Base-by-base conservation (phyloP, 163 green algal species). In the Scenedesmus sp. region DNA sequence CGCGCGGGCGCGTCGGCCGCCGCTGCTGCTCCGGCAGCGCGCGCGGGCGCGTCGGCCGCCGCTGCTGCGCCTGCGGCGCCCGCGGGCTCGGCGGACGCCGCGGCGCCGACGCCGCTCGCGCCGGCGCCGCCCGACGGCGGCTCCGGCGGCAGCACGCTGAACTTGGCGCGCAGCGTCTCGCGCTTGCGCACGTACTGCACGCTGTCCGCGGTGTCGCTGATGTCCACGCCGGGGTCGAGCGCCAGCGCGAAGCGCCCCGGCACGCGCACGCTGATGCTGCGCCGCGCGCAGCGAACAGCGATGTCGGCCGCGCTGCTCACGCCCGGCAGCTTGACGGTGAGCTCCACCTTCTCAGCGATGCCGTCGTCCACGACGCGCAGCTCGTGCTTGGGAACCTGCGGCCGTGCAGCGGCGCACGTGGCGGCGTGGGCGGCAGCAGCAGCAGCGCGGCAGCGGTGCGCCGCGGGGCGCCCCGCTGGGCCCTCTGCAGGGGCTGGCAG, bases 241-340 rank as follows among this genome's bases (percentile, higher is more conserved):
- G 33, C 45, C 64, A 74, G 45, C 13, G 33, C 26, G 47, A 62
- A 74, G 6, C 45, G 64, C 22, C 64, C 64, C 22, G 64, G 64
- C 24, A 74, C 64, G 18, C 17, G 28, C 1, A 74, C 15, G 0
- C 28, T 26, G 26, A 74, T 74, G 45, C 64, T 74, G 64, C 64
- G 34, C 17, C 15, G n/a, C n/a, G n/a, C n/a, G n/a, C n/a, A n/a
- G n/a, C n/a, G n/a, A n/a, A n/a, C n/a, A n/a, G n/a, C n/a, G n/a
- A n/a, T n/a, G n/a, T n/a, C n/a, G n/a, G n/a, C n/a, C n/a, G n/a
- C n/a, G n/a, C n/a, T n/a, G n/a, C n/a, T 26, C 48, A 6, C 28
- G 65, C 69, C 53, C 65, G 69, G 69, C 69, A 77, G 31, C 20
- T 77, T 54, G 22, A 77, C 69, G 18, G 33, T 44, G 29, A 77